Base-by-base conservation (phyloP, 2,329 filamentous ascomycete species). In the Ustulina deusta region DNA sequence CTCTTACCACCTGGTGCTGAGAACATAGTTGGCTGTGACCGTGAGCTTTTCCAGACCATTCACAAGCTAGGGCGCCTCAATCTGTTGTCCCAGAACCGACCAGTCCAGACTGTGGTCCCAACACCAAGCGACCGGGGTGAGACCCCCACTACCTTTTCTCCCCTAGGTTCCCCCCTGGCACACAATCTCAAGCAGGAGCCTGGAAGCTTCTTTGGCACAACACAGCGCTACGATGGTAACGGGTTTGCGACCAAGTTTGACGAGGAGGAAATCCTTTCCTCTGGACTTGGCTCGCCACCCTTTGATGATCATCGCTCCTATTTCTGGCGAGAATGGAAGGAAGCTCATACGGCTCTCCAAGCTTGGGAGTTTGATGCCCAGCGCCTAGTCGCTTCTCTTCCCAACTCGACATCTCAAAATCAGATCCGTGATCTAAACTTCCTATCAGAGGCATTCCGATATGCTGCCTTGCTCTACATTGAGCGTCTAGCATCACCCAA, bases 261-360 rank as follows among this genome's bases (percentile, higher is more conserved):
- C 61, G 83, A 89, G 67, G 83, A 90, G 65, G 86, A 89, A 71
- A 81, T 83, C 20, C 71, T 82, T 40, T 79, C 79, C 60, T 81
- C 81, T 7, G 75, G 80, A 46, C 71, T 81, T 57, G 79, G 79
- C 69, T 81, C 82, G 0, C 78, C 84, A 3, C 75, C 83, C 9
- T 78, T 81, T 7, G 84, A 85, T 71, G 86, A 90, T 62, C 89
- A 92, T 73, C 85, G 87, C 44, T 83, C 85, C 42, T 83, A 82
- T n/a, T 97, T 97, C 79, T 97, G 93, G 93, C 83, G 85, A 32
- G 93, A 97, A 79, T 97, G 94, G 94, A 91, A 90, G 76, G 90
- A 93, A 59, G 88, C 94, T 3, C 91, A 92, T 32, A 85, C 88
- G 52, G 88, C 90, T 4, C 87, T 97, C 9, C 91, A 94, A 77